These are phyloP conservation scores for Heliosperma pusillum DNA, from an alignment of 148 eudicot genomes.

Conservation along the genomic window DNA sequence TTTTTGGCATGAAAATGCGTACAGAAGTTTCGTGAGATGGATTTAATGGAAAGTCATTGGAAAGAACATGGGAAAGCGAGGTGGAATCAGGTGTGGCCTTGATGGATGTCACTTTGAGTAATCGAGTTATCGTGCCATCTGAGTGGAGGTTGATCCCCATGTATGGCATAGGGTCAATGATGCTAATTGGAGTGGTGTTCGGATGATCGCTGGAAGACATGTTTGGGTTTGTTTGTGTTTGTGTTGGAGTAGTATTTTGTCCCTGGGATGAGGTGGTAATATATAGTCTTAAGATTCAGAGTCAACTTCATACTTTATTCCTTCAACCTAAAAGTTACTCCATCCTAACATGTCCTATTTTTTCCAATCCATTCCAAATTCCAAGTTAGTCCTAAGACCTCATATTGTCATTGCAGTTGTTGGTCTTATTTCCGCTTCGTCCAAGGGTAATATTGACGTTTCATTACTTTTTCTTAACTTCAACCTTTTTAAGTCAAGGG, in stretches of 20 bases:
- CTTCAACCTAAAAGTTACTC: no score
- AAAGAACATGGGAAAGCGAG: conserved; percentile 23
- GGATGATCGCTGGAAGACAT: conserved; percentile 13
- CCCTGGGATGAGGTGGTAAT: no score
- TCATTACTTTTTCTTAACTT: no score
- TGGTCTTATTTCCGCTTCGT: no score
- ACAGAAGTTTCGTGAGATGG: conserved; percentile 24
- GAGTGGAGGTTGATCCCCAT: conserved; percentile 23
- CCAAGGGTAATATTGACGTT: no score
- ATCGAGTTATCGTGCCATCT: conserved; percentile 34
- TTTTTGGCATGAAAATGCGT: conserved; percentile 32
- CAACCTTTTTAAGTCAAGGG: no score
- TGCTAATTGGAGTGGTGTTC: conserved; percentile 26
- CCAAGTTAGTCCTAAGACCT: no score
- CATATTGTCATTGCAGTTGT: no score
- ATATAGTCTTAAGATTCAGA: no score
- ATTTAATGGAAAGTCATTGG: conserved; percentile 32
- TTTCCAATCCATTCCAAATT: no score
- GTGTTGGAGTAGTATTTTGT: neutral
- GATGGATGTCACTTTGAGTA: conserved; percentile 10
- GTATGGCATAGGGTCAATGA: conserved; percentile 31
- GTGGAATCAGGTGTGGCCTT: conserved; percentile 26
- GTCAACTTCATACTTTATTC: no score
- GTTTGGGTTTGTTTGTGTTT: neutral
- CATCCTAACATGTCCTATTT: no score